A percentile compares a stretch with the other conserved stretches of the same genome.
Conservation (phyloP, 75 land plant species). For the Larix kaempferi region DNA sequence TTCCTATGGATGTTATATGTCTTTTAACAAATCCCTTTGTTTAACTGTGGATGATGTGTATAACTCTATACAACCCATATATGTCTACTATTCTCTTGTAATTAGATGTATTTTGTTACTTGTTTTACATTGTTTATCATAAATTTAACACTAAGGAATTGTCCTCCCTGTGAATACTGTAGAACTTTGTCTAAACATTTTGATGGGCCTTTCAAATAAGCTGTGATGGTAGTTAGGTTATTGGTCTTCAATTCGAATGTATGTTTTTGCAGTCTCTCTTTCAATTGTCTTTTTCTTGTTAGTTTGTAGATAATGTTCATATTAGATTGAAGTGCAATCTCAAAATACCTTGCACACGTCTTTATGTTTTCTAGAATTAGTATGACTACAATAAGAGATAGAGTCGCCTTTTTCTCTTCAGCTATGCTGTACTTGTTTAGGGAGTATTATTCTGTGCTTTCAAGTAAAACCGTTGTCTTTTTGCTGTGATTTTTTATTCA, state of each 20-base stretch:
- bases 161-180: too few relatives aligned
- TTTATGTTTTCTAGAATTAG: neutral
- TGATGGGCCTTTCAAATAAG: too few relatives aligned
- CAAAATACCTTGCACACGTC: neutral
- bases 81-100: too few relatives aligned
- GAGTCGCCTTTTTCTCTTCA: neutral
- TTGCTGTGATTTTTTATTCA: neutral
- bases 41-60: too few relatives aligned
- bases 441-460: constrained; percentile 3
- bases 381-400: neutral
- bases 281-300: neutral
- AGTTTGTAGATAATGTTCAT: neutral
- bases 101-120: too few relatives aligned
- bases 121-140: too few relatives aligned
- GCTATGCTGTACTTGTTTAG: neutral
- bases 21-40: too few relatives aligned
- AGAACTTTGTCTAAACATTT: too few relatives aligned
- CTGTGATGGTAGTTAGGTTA: too few relatives aligned
- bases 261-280: neutral
- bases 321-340: neutral
- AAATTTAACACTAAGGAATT: too few relatives aligned
- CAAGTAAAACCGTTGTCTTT: neutral
- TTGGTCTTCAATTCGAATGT: neutral
- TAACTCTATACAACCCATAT: too few relatives aligned
- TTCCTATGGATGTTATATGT: too few relatives aligned